Conservation (phyloP, 2,329 filamentous ascomycete species). For the Penicillium sp. region DNA sequence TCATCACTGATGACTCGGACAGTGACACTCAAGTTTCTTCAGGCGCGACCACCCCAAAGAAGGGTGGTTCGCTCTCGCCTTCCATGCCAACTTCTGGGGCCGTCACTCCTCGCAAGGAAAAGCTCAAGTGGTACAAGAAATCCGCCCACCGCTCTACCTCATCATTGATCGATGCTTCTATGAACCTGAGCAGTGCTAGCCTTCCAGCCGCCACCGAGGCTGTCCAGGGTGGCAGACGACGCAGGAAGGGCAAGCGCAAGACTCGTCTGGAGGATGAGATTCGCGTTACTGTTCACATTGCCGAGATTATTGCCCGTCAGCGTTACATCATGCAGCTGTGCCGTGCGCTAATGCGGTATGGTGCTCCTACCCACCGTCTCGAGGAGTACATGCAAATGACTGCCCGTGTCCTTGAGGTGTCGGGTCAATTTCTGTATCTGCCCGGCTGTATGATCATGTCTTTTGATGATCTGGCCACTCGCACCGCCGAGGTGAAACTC, state of each 20-base stretch:
- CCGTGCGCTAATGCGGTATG: constrained; percentile 83
- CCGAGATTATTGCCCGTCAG: constrained; percentile 73
- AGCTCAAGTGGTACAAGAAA: constrained; percentile 46
- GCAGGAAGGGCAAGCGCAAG: constrained; percentile 28
- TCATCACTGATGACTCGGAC: constrained; percentile 33
- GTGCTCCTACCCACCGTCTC: constrained; percentile 85
- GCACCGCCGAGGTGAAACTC: constrained; percentile 50
- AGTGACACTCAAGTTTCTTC: constrained; percentile 28
- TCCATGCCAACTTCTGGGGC: constrained; percentile 26
- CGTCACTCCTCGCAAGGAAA: constrained; percentile 37
- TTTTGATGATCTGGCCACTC: constrained; percentile 61
- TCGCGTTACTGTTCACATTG: constrained; percentile 61
- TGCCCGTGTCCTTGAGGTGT: constrained; percentile 80
- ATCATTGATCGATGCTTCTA: constrained; percentile 39
- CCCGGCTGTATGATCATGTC: constrained; percentile 95
- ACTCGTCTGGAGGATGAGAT: constrained; percentile 51
- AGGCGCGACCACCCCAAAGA: constrained; percentile 29
- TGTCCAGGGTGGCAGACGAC: constrained; percentile 13
- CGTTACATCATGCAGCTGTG: constrained; percentile 84
- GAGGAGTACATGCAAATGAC: constrained; percentile 93
- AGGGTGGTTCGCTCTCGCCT: constrained; percentile 23
- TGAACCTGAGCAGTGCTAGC: constrained; percentile 35
- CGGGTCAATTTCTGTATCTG: constrained; percentile 87
- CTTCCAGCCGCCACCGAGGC: constrained; percentile 28
- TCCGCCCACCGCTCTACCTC: constrained; percentile 35